Base-by-base conservation (phyloP, 2,329 filamentous ascomycete species). In the Dichotomopilus funicola region DNA sequence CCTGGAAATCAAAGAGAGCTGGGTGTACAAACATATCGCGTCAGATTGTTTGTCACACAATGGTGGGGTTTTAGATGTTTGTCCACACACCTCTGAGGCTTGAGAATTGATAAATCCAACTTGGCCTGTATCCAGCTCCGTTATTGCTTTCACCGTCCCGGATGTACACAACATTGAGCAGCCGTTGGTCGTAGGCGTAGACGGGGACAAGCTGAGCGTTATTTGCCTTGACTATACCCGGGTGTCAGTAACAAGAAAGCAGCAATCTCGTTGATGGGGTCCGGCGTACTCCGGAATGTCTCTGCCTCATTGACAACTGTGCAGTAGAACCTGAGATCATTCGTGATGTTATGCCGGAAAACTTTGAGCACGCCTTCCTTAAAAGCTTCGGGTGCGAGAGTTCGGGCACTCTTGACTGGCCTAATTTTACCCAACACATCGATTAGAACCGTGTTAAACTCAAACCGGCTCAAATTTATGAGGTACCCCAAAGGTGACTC, bases 1-100 rank as follows among this genome's bases (percentile, higher is more conserved):
- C 64, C 51, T 67, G 66, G 54, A 67, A 66, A 45, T 62, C 57
- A 54, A 65, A 66, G 1, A 67, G 61, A 9, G 65, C 64, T 58
- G 19, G 19, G 19, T 27, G 19, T 27, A 27, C 19, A 27, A 27
- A 27, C 19, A 27, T 27, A 27, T 27, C 19, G 19, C 19, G 19
- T 27, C 19, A 27, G 19, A 27, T 27, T 4, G 12, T 34, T 11
- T n/a, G 27, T 9, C n/a, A 19, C 8, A 11, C 4, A 8, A 45
- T n/a, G 42, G 1, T 5, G 4, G 37, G 27, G 1, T 11, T 12
- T 37, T 1, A 9, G 35, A 19, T 10, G 9, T 7, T 13, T 9
- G 10, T 31, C 33, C n/a, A 34, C 33, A 10, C 47, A 61, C 62
- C 62, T n/a, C 56, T 55, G 1, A 63, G 46, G 9, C 42, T 56